phyloP scores from a whole-genome alignment of 2,329 filamentous ascomycete species.

The Aspergillus oerlinghausenensis region DNA sequence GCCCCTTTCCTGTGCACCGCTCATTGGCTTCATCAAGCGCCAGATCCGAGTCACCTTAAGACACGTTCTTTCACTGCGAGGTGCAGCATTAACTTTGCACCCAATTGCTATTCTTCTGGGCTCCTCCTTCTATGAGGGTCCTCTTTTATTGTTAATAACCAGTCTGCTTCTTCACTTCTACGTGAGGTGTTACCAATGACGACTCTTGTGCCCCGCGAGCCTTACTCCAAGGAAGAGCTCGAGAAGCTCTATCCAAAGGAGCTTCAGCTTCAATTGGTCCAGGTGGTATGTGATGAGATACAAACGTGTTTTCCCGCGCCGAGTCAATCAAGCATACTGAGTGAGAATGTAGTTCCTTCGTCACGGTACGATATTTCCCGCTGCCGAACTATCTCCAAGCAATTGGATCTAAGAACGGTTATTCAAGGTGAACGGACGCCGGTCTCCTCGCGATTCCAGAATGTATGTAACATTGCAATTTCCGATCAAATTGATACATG shows the following conservation, averaged over 20 bases:
- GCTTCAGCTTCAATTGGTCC: constrained; percentile 81
- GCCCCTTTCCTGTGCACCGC: background rate
- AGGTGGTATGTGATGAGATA: constrained; percentile 55
- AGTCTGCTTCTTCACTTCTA: background rate
- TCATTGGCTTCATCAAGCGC: background rate
- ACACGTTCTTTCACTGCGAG: background rate
- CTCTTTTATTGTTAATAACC: background rate
- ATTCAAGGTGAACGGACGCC: constrained; percentile 67
- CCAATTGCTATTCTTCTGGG: background rate
- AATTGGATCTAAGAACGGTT: constrained; percentile 2
- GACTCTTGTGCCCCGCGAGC: constrained; percentile 65
- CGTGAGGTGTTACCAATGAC: constrained; percentile 57
- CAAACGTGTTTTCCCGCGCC: background rate
- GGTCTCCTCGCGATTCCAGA: constrained; percentile 81
- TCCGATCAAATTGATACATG: background rate
- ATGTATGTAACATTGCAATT: constrained; percentile 42
- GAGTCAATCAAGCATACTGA: constrained; percentile 8
- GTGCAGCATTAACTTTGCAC: background rate
- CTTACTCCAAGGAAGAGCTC: constrained; percentile 79
- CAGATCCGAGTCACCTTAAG: background rate
- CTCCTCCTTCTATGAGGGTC: background rate
- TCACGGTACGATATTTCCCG: constrained; percentile 55
- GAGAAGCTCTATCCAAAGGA: constrained; percentile 71
- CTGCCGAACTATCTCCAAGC: background rate
- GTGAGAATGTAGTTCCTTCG: constrained; percentile 54